These are phyloP conservation scores for Fomitopsis serialis DNA, from an alignment of 768 basidiomycete species.

Conservation along the genomic window DNA sequence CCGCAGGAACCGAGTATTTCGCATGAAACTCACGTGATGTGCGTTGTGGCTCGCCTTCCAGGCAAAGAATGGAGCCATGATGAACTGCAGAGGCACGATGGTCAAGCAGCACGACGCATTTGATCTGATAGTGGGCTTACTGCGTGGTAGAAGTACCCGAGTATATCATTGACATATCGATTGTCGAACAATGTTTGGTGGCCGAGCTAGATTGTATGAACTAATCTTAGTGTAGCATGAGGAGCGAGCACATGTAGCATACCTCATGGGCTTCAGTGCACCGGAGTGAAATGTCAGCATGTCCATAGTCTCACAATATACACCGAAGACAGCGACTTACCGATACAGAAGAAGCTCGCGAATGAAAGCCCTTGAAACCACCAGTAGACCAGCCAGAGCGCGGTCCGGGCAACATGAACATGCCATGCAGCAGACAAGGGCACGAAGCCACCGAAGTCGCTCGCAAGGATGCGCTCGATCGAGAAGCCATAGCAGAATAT, in stretches of 20 bases:
- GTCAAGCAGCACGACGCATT: background rate
- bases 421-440: conserved; percentile 26
- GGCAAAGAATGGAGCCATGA: conserved; percentile 25
- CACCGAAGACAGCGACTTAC: conserved; percentile 21
- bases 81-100: conserved; percentile 14
- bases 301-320: background rate
- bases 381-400: conserved; percentile 45
- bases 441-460: conserved; percentile 33
- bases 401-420: conserved; percentile 25
- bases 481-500: conserved; percentile 39
- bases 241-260: conserved; percentile 3
- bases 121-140: conserved; percentile 2
- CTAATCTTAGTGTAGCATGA: background rate
- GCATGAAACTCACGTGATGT: conserved; percentile 21
- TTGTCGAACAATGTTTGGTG: conserved; percentile 22
- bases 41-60: conserved; percentile 25
- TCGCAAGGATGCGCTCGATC: conserved; percentile 36
- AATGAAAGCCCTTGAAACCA: conserved; percentile 46
- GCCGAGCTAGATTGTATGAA: conserved; percentile 16
- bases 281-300: background rate
- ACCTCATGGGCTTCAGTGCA: conserved; percentile 19
- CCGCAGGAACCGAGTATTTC: background rate
- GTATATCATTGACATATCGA: conserved; percentile 21
- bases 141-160: conserved; percentile 24
- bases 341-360: conserved; percentile 49